Base-by-base conservation (phyloP, 176 grass and related monocot genomes). In the Zizania latifolia region DNA sequence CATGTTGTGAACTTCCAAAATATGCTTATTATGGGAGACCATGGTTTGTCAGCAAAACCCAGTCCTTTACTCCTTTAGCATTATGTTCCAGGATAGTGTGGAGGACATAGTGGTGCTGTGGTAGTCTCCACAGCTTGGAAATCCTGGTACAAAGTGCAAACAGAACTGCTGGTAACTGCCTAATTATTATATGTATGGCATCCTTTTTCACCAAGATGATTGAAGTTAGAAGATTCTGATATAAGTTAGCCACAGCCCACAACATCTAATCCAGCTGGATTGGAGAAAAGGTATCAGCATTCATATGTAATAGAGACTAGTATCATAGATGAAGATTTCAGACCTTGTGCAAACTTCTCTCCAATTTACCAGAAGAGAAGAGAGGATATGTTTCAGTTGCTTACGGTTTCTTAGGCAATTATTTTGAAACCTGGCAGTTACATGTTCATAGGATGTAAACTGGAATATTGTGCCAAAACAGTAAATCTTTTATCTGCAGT, bases 241-340 rank as follows among this genome's bases (percentile, higher is more conserved):
- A 9, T 59, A 58, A 40, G 34, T n/a, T 74, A 11, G 22, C 23
- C 22, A 39, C 26, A 68, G 13, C 71, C 22, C 8, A 57, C 26
- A 68, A 6, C 71, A 59, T 43, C 24, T n/a, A n/a, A n/a, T 16
- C 36, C 34, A 67, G 62, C 60, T 65, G 45, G 75, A 65, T 54
- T 38, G 61, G 32, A 66, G 61, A 29, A 78, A 38, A 24, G 4
- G 9, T 29, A 33, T 62, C 27, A 62, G 38, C 30, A 31, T 30
- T 61, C 38, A 75, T 44, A 22, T 12, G 6, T 13, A 43, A 41
- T 2, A n/a, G 38, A 43, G 1, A 13, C 24, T 38, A 27, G 1
- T 17, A n/a, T n/a, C n/a, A n/a, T n/a, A n/a, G n/a, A n/a, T n/a
- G n/a, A n/a, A n/a, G n/a, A n/a, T n/a, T n/a, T 5, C 26, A 50